A percentile compares a stretch with the other conserved stretches of the same genome.
Conservation (phyloP, 495 filamentous ascomycete species). For the Penicillium roqueforti region DNA sequence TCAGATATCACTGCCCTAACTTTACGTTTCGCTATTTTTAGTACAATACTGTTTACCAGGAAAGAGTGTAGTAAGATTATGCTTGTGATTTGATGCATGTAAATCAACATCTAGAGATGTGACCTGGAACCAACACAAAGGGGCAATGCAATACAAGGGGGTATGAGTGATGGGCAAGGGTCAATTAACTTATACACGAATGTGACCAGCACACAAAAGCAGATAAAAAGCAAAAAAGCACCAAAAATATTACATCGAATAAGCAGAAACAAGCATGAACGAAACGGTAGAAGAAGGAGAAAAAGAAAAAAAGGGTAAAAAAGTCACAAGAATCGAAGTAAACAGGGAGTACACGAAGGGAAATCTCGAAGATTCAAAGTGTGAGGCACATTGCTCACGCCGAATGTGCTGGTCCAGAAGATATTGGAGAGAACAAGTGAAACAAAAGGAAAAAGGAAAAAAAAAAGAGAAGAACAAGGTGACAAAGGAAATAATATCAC, state of each 20-base stretch:
- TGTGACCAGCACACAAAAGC: conserved; percentile 33
- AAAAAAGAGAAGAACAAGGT: conserved; percentile 12
- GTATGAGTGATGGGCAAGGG: conserved; percentile 26
- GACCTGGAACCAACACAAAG: conserved; percentile 27
- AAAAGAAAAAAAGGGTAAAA: conserved; percentile 2
- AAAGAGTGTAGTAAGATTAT: conserved; percentile 4
- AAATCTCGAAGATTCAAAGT: conserved; percentile 9
- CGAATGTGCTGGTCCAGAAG: conserved; percentile 15
- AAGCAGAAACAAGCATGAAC: conserved; percentile 14
- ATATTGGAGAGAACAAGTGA: conserved; percentile 9
- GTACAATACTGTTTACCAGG: neutral
- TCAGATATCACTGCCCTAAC: no score
- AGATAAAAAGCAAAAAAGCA: conserved; percentile 3
- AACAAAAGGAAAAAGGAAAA: conserved; percentile 16
- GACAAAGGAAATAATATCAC: conserved; percentile 14
- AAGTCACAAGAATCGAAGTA: conserved; percentile 13
- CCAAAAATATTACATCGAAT: conserved; percentile 28
- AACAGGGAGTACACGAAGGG: conserved; percentile 13
- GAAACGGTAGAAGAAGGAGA: conserved; percentile 9
- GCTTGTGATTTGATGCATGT: conserved; percentile 19
- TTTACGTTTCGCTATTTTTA: neutral
- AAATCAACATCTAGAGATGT: conserved; percentile 19
- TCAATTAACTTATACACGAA: conserved; percentile 34
- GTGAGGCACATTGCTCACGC: conserved; percentile 14
- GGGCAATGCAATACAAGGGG: conserved; percentile 30